Evolutionary conservation across 148 eudicot genomes (phyloP), one percentile per base, ranked within the genome.

Genomic region (Amaranthus hypochondriacus): DNA sequence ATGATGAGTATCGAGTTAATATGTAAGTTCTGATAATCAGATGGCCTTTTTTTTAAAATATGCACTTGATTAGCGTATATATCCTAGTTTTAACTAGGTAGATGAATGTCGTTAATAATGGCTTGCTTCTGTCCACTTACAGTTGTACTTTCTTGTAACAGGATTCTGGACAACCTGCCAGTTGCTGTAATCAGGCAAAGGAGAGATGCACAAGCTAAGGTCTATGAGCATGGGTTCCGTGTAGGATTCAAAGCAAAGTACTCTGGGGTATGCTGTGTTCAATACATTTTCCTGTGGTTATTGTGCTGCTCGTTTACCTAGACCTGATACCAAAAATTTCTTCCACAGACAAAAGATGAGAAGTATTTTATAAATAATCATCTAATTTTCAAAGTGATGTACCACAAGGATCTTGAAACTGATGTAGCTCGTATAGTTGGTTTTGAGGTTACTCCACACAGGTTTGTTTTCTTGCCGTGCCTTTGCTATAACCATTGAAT

Each of bases 131-230:
- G 43, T 62, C 21, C 55, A 28, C 61, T 80, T 47, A 80, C 54
- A 52, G 56, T 63, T 68, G 8, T 81, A n/a, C 4, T 39, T 49
- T 62, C 70, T 48, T 73, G 72, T 57, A 18, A 72, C 76, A 86
- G 86, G 88, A 86, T 86, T 68, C 74, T 86, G 73, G 88, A 83
- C 74, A 86, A 86, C 47, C 88, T 86, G 74, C 88, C 88, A 51
- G 84, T 81, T 74, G 88, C 86, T 60, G 86, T 83, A 15, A 48
- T 72, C 56, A 76, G 81, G 53, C 83, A 81, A 63, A 76, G 83
- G 58, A 81, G 83, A 72, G 84, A 83, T 56, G 84, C 79, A 71
- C 82, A 65, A 61, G 58, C 80, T 9, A 82, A 80, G 78, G 80
- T 85, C 71, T 83, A 83, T 63, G 84, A 83, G 81, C 88, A 81